Conservation (phyloP, 2,329 filamentous ascomycete species). For the Endothia cerciana region DNA sequence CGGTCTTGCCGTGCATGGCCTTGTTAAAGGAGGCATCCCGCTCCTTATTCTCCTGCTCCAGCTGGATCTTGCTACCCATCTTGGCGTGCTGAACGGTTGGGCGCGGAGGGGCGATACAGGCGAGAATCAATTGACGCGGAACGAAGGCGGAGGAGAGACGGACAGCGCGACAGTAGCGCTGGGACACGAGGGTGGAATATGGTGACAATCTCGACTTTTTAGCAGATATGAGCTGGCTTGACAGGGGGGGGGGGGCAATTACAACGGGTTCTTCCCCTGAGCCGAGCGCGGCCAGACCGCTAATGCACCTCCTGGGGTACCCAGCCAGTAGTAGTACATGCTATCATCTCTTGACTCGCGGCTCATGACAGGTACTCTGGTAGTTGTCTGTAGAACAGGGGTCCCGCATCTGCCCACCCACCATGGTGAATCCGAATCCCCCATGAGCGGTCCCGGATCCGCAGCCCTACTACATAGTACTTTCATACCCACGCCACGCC, state of each 20-base stretch:
- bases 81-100: constrained; percentile 25
- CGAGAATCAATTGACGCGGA: constrained; percentile 17
- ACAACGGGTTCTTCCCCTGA: not conserved
- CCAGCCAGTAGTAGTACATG: not conserved
- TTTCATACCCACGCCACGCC: too few relatives aligned
- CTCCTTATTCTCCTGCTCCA: constrained; percentile 81
- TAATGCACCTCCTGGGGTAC: constrained; percentile 14
- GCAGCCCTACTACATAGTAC: too few relatives aligned
- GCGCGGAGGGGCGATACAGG: not conserved
- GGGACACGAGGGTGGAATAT: constrained; percentile 19
- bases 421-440: too few relatives aligned
- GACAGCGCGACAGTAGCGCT: constrained; percentile 5
- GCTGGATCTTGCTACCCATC: constrained; percentile 37
- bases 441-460: too few relatives aligned
- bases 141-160: not conserved
- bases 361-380: not conserved
- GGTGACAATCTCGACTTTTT: constrained; percentile 27
- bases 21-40: constrained; percentile 92
- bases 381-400: constrained; percentile 10
- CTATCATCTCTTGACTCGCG: not conserved
- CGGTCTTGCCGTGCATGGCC: constrained; percentile 77
- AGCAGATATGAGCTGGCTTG: constrained; percentile 19
- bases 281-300: constrained; percentile 3
- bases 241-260: constrained; percentile 22
- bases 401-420: too few relatives aligned